Evolutionary conservation across 257 asterid species (phyloP).

Genomic region (Nyctanthes arbortristis): DNA sequence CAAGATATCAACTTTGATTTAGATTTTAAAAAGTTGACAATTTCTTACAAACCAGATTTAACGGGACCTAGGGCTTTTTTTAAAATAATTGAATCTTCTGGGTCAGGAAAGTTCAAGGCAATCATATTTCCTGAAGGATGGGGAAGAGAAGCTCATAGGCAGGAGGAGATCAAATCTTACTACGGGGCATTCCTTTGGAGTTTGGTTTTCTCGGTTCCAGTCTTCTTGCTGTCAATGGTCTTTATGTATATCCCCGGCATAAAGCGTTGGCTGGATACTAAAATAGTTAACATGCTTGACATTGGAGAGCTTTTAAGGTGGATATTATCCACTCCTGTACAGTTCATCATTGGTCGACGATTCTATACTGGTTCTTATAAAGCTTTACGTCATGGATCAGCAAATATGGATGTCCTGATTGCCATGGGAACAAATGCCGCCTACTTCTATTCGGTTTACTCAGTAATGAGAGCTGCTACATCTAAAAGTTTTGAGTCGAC

Average conservation of each 20-base stretch:
- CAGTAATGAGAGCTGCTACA: conserved; percentile 51
- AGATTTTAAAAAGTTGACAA: conserved; percentile 31
- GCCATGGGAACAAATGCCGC: conserved; percentile 73
- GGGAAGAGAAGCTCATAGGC: conserved; percentile 35
- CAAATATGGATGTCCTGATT: conserved; percentile 74
- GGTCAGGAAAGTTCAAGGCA: conserved; percentile 36
- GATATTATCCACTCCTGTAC: conserved; percentile 61
- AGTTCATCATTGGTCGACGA: conserved; percentile 60
- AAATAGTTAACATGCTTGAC: conserved; percentile 49
- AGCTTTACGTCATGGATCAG: conserved; percentile 50
- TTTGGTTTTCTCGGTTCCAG: conserved; percentile 56
- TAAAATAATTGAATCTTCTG: conserved; percentile 34
- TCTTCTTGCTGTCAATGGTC: conserved; percentile 61
- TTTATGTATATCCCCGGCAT: conserved; percentile 65
- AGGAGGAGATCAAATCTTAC: conserved; percentile 42
- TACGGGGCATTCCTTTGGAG: conserved; percentile 56
- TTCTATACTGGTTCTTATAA: conserved; percentile 62
- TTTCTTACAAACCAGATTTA: conserved; percentile 50
- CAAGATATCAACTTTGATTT: conserved; percentile 30
- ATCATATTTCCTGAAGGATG: conserved; percentile 45
- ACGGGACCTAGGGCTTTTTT: conserved; percentile 62
- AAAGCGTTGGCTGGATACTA: conserved; percentile 38
- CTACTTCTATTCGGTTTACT: conserved; percentile 63
- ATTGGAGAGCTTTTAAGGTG: conserved; percentile 50
- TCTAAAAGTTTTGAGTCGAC: conserved; percentile 46